Percentiles rank a stretch among this genome's conserved stretches.
Evolutionary conservation across 108 stramenopile species (phyloP).

Genomic region (Nannochloropsis granulata): DNA sequence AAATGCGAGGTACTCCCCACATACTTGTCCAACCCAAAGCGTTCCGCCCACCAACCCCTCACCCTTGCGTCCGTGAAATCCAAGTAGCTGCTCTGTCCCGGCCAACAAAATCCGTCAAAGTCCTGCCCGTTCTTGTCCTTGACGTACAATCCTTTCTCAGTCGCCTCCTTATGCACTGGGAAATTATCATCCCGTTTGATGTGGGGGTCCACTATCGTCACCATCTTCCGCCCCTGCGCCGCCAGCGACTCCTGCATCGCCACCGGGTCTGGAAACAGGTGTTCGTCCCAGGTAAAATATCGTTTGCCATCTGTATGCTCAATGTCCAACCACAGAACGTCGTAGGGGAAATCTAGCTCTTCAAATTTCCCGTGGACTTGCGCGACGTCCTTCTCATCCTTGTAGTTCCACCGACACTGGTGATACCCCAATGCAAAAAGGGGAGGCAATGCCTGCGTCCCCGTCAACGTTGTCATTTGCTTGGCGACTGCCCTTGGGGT

Average conservation of each 20-base stretch:
- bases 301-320: constrained; percentile 99
- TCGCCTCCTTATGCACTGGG: constrained; percentile 86
- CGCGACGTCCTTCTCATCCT: constrained; percentile 85
- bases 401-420: constrained; percentile 99
- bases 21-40: constrained; percentile 79
- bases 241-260: constrained; percentile 79
- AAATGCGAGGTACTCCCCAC: constrained; percentile 68
- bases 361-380: constrained; percentile 81
- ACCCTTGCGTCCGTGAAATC: constrained; percentile 88
- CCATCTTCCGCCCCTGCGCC: constrained; percentile 82
- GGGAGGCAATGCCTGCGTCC: constrained; percentile 66
- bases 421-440: constrained; percentile 96
- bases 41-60: constrained; percentile 89
- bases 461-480: constrained; percentile 64
- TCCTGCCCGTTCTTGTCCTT: constrained; percentile 81
- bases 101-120: constrained; percentile 99
- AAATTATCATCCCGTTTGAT: constrained; percentile 86
- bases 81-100: constrained; percentile 90
- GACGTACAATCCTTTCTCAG: constrained; percentile 72
- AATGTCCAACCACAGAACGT: constrained; percentile 99
- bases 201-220: constrained; percentile 98
- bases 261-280: constrained; percentile 74
- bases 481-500: constrained; percentile 38
- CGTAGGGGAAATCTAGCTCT: constrained; percentile 92
- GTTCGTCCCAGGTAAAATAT: constrained; percentile 97